Evolutionary conservation across 805 yeast species (phyloP), one percentile per base, ranked within the genome.

Genomic region (Myxozyma nipponensis): DNA sequence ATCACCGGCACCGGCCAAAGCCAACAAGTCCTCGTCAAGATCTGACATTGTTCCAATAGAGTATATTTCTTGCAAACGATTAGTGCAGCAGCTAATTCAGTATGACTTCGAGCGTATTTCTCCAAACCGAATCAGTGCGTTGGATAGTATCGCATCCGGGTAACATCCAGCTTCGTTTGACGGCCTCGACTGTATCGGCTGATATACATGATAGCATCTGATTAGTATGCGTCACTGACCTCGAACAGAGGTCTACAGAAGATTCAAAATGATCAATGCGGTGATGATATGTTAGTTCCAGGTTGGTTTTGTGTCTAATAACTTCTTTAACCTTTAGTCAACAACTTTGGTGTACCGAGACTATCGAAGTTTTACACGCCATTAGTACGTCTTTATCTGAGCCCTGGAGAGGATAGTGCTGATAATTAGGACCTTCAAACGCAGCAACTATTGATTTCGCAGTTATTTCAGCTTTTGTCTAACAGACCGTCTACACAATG

Each of bases 1-100:
- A 30, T 78, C 81, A 46, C 76, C 84, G 23, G 77, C 82, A 54
- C 95, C 98, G 45, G 98, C 98, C 62, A 93, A 78, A 19, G 96
- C 98, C 65, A 91, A 78, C 72, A 93, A 78, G 77, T 93, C 98
- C 67, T 91, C 98, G 66, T 90, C 97, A 64, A 88, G 79, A 52
- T 67, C 72, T 18, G 90, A 83, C 95, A 86, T 86, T 15, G 23
- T 52, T 34, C 39, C 10, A 24, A 19, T 19, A 6, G 21, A 19
- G 2, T 15, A 19, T 39, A 6, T 22, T 9, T 23, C 42, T 17
- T 22, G 5, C 30, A 39, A 13, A 10, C 42, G n/a, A 23, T 24
- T 9, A 28, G 7, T 28, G 32, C 13, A 28, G 32, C 32, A 28
- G 13, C 32, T 9, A 28, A 28, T 13, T 9, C 7, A 9, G 32